A percentile compares a stretch with the other conserved stretches of the same genome.
Conservation (phyloP, 2,329 filamentous ascomycete species). For the Ceratocystis papillata region DNA sequence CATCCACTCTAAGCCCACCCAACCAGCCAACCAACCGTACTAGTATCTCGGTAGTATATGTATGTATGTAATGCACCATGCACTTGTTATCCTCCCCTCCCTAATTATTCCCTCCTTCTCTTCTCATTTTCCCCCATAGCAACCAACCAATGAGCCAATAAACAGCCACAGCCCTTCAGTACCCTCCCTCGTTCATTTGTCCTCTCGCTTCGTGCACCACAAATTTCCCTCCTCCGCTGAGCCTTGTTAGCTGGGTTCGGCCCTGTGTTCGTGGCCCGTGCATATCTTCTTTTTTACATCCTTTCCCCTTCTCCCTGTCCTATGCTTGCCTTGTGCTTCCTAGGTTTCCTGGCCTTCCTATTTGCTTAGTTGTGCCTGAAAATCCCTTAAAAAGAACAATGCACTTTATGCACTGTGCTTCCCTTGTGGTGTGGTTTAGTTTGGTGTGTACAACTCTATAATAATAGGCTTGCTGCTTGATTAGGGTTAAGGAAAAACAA, state of each 20-base stretch:
- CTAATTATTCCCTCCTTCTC: background rate
- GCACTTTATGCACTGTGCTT: background rate
- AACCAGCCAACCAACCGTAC: background rate
- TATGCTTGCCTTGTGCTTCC: background rate
- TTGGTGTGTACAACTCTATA: too few relatives aligned
- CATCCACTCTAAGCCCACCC: background rate
- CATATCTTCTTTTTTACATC: background rate
- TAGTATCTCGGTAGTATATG: too few relatives aligned
- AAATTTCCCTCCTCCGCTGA: conserved; percentile 5
- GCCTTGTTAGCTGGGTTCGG: background rate
- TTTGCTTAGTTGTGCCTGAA: conserved; percentile 5
- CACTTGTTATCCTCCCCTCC: background rate
- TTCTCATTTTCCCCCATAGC: background rate
- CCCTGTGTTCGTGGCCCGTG: background rate
- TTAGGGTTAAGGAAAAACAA: background rate
- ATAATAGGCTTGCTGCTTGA: too few relatives aligned
- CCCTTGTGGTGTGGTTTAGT: background rate
- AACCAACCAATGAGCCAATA: background rate
- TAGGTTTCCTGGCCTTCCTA: background rate
- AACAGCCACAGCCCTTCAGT: background rate
- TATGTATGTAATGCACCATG: too few relatives aligned
- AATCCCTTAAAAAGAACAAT: background rate
- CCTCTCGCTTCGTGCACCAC: conserved; percentile 4
- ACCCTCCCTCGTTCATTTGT: background rate
- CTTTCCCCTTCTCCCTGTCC: background rate